phyloP scores from a whole-genome alignment of 495 filamentous ascomycete species.

The Penicillium parvum region DNA sequence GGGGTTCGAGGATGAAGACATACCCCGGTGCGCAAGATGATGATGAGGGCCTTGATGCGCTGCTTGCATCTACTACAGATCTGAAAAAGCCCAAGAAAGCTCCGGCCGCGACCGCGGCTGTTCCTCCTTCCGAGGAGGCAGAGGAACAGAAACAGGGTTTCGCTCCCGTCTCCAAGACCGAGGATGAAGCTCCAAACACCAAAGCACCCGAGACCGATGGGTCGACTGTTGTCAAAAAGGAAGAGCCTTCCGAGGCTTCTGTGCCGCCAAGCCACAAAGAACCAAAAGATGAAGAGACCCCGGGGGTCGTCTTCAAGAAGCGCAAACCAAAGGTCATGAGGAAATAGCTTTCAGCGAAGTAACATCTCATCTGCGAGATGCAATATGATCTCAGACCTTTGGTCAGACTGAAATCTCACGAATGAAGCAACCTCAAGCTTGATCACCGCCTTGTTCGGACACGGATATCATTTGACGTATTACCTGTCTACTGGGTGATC shows the following conservation, averaged over 20 bases:
- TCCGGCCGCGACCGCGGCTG: constrained; percentile 2
- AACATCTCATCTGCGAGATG: neutral
- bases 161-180: constrained; percentile 12
- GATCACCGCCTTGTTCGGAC: too few species aligned
- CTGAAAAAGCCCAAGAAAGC: constrained; percentile 38
- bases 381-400: too few species aligned
- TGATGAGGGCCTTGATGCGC: constrained; percentile 62
- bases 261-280: constrained; percentile 15
- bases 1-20: constrained; percentile 66
- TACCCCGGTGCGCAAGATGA: constrained; percentile 57
- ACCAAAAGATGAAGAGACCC: constrained; percentile 23
- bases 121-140: neutral
- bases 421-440: too few species aligned
- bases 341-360: constrained; percentile 21
- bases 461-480: too few species aligned
- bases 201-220: constrained; percentile 2
- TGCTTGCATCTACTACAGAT: constrained; percentile 54
- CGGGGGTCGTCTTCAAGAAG: constrained; percentile 79
- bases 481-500: too few species aligned
- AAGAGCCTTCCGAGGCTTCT: constrained; percentile 21
- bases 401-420: too few species aligned
- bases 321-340: constrained; percentile 73
- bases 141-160: constrained; percentile 8
- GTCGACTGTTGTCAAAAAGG: constrained; percentile 19
- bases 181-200: constrained; percentile 6